These are phyloP conservation scores for Conringia planisiliqua DNA, from an alignment of 345 rosid species.

Conservation along the genomic window DNA sequence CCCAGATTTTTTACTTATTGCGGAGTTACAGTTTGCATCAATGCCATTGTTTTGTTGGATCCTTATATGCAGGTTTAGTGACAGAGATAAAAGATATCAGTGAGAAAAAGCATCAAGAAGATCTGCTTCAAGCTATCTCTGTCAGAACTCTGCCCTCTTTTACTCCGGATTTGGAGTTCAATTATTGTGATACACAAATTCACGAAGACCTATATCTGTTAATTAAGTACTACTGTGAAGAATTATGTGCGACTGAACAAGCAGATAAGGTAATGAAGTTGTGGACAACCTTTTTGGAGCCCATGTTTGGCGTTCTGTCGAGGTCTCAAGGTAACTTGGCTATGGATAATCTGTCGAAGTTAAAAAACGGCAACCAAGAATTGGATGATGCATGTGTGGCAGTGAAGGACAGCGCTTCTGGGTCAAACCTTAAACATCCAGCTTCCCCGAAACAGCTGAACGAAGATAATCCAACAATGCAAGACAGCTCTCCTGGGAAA, in stretches of 20 bases:
- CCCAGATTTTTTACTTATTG: conserved; percentile 1
- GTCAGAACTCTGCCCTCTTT: conserved; percentile 63
- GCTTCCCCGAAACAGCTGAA: conserved; percentile 51
- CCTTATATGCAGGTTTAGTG: conserved; percentile 57
- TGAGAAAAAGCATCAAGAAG: conserved; percentile 78
- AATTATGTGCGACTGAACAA: conserved; percentile 79
- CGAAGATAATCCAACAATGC: conserved; percentile 49
- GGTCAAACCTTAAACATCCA: conserved; percentile 44
- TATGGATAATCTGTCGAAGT: conserved; percentile 57
- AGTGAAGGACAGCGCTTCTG: conserved; percentile 44
- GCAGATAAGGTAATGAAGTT: conserved; percentile 78
- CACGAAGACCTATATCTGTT: conserved; percentile 90
- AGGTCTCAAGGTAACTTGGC: conserved; percentile 72
- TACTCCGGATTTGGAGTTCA: conserved; percentile 73
- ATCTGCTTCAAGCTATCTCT: conserved; percentile 70
- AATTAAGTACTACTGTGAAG: conserved; percentile 83
- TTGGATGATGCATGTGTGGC: conserved; percentile 43
- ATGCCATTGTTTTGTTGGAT: conserved; percentile 3
- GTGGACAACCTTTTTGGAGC: conserved; percentile 93
- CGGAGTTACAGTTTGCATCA: conserved; percentile 2
- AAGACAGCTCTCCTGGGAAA: conserved; percentile 55
- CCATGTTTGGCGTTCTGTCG: conserved; percentile 67
- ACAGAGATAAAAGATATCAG: conserved; percentile 89
- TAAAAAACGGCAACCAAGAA: conserved; percentile 42
- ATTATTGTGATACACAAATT: conserved; percentile 65